A percentile compares a stretch with the other conserved stretches of the same genome.
Conservation (phyloP, 768 basidiomycete genomes). For the Russula vinacea region DNA sequence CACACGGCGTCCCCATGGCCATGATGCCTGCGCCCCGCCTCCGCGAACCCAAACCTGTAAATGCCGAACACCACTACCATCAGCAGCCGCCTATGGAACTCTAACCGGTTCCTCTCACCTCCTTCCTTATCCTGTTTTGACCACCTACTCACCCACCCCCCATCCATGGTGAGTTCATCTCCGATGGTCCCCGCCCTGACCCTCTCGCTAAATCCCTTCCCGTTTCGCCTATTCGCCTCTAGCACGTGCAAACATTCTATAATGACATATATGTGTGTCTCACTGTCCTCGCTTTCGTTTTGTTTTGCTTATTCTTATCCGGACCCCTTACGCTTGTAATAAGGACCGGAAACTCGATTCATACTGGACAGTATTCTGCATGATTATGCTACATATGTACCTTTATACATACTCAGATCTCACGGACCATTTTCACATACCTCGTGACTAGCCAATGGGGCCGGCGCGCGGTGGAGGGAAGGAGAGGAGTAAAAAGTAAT, state of each 20-base stretch:
- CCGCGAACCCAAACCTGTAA: not conserved
- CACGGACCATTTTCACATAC: constrained; percentile 8
- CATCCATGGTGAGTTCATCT: not conserved
- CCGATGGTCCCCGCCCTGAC: not conserved
- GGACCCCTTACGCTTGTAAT: not conserved
- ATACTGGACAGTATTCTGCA: not conserved
- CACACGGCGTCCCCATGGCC: not conserved
- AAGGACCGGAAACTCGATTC: not conserved
- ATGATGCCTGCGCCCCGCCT: not conserved
- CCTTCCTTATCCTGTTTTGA: not conserved
- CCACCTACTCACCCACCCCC: not conserved
- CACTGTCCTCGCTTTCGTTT: constrained; percentile 1
- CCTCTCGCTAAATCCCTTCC: not conserved
- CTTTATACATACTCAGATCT: constrained; percentile 5
- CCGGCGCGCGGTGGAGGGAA: not conserved
- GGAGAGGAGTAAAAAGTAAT: constrained; percentile 9
- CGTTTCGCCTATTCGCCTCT: not conserved
- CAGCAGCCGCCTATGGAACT: constrained; percentile 14
- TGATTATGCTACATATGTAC: constrained; percentile 10
- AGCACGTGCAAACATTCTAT: not conserved
- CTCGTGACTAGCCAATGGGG: too few relatives aligned
- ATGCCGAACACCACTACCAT: not conserved
- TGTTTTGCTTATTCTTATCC: constrained; percentile 11
- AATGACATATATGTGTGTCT: not conserved
- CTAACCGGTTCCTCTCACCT: not conserved